Evolutionary conservation across 2,329 filamentous ascomycete species (phyloP).

Genomic region (Venturia oleaginea): DNA sequence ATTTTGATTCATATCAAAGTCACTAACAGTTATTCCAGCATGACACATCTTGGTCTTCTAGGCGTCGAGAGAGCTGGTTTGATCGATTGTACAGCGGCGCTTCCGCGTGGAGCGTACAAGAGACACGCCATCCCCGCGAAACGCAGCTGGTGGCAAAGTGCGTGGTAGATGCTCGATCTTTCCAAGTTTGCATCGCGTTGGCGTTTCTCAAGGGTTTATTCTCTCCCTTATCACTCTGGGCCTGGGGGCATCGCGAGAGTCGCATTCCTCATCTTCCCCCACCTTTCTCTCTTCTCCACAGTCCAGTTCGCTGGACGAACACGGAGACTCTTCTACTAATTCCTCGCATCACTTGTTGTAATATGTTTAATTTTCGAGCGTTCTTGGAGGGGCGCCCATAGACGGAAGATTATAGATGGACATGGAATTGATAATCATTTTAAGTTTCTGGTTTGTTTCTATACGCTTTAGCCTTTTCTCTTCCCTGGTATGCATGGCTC

Average conservation of each 20-base stretch:
- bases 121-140: neutral
- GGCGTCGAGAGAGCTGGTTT: conserved; percentile 7
- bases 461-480: too few relatives aligned
- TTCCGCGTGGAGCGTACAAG: neutral
- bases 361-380: too few relatives aligned
- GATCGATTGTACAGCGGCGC: conserved; percentile 7
- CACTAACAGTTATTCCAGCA: neutral
- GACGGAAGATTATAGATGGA: too few relatives aligned
- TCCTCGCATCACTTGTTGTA: too few relatives aligned
- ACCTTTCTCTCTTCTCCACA: neutral
- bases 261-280: neutral
- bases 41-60: conserved; percentile 8
- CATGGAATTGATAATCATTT: too few relatives aligned
- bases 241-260: neutral
- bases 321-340: too few relatives aligned
- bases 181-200: neutral
- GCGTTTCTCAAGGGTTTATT: neutral
- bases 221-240: neutral
- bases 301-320: neutral
- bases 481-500: too few relatives aligned
- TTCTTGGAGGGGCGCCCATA: too few relatives aligned
- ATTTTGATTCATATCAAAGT: neutral
- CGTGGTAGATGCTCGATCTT: neutral
- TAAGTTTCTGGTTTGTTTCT: too few relatives aligned
- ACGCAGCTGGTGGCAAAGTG: conserved; percentile 5